Conservation (phyloP, 768 basidiomycete genomes). For the Lactarius hatsudake region DNA sequence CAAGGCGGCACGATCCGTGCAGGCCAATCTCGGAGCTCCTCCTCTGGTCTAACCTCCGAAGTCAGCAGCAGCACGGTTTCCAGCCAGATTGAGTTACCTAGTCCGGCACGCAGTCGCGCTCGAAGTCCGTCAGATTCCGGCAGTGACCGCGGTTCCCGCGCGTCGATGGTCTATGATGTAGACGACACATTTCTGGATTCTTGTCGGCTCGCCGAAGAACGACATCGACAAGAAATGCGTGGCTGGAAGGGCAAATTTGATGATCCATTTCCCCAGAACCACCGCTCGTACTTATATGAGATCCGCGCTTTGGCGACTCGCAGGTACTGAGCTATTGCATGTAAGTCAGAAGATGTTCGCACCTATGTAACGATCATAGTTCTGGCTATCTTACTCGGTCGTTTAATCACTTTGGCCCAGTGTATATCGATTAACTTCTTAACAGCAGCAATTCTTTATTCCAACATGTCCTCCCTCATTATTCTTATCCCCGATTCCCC, state of each 20-base stretch:
- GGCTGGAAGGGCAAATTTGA: constrained; percentile 54
- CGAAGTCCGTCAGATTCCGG: constrained; percentile 72
- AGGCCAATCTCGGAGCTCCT: constrained; percentile 35
- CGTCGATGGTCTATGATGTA: constrained; percentile 74
- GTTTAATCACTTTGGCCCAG: constrained; percentile 18
- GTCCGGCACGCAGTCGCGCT: constrained; percentile 58
- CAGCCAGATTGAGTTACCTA: constrained; percentile 45
- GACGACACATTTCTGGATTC: constrained; percentile 70
- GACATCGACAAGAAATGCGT: constrained; percentile 81
- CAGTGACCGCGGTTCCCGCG: constrained; percentile 77
- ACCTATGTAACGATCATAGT: constrained; percentile 13
- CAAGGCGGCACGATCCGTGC: constrained; percentile 82
- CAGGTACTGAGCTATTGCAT: constrained; percentile 46
- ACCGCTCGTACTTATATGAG: constrained; percentile 70
- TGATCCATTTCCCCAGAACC: constrained; percentile 40
- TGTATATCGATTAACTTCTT: constrained; percentile 13
- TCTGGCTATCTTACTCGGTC: constrained; percentile 18
- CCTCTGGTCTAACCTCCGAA: constrained; percentile 27
- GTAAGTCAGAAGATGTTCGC: constrained; percentile 13
- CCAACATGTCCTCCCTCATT: neutral
- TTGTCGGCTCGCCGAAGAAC: constrained; percentile 74
- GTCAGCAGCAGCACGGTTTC: constrained; percentile 35
- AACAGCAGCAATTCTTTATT: constrained; percentile 3
- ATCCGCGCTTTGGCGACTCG: constrained; percentile 85
- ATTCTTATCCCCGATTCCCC: neutral